These are phyloP conservation scores for Trichoderma hamatum DNA, from an alignment of 2,329 filamentous ascomycete genomes.

Conservation along the genomic window DNA sequence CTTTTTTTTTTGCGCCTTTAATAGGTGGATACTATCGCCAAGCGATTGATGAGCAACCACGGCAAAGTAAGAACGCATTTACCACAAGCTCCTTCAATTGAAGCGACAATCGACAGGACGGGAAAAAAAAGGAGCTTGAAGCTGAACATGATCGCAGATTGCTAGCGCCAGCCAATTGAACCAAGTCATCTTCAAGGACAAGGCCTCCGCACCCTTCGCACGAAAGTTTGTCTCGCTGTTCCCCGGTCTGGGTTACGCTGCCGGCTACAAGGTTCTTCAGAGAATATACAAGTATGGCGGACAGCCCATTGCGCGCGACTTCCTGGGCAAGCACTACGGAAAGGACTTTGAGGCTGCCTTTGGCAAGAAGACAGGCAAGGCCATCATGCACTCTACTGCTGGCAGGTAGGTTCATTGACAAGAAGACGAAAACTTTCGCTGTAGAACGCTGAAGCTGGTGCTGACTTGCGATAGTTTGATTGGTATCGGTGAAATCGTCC, in stretches of 20 bases:
- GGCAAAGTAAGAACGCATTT: conserved; percentile 61
- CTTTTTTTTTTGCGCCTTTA: conserved; percentile 8
- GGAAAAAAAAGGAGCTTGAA: conserved; percentile 18
- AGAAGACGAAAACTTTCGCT: neutral
- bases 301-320: conserved; percentile 93
- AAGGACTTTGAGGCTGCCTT: conserved; percentile 85
- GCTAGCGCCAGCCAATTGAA: conserved; percentile 66
- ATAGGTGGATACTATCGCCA: conserved; percentile 95
- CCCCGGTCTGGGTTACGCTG: conserved; percentile 94
- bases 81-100: neutral
- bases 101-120: neutral
- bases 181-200: conserved; percentile 90
- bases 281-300: conserved; percentile 98
- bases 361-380: conserved; percentile 96
- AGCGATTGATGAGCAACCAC: conserved; percentile 99
- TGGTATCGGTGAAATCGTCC: conserved; percentile 94
- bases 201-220: conserved; percentile 68
- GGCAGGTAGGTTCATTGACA: conserved; percentile 63
- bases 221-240: conserved; percentile 94
- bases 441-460: neutral
- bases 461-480: conserved; percentile 65
- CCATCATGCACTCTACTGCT: conserved; percentile 95
- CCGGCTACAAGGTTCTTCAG: conserved; percentile 96
- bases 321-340: conserved; percentile 77
- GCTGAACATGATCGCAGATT: conserved; percentile 38